These are phyloP conservation scores for Mortierella claussenii DNA, from an alignment of 192 early-diverging fungal genomes.

Conservation along the genomic window DNA sequence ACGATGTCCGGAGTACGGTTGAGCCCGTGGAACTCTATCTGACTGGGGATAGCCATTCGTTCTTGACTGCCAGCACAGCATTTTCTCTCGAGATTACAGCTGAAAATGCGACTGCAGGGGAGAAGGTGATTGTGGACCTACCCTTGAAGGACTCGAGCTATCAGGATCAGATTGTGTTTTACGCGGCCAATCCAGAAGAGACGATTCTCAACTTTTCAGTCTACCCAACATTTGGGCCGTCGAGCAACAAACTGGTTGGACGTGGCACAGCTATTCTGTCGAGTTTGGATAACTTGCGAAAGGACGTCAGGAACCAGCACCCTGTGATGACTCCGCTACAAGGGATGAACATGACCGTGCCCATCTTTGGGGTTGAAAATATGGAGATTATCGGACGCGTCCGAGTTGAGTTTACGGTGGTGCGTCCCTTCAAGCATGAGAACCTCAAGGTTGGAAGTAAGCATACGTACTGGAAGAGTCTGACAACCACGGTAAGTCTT, in stretches of 20 bases:
- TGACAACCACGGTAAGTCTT: slow-evolving; percentile 64
- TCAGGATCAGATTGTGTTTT: slow-evolving; percentile 68
- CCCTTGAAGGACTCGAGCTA: slow-evolving; percentile 61
- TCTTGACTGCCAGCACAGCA: slow-evolving; percentile 39
- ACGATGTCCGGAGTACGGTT: slow-evolving; percentile 60
- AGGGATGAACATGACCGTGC: slow-evolving; percentile 67
- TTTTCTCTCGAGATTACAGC: slow-evolving; percentile 70
- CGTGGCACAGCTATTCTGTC: slow-evolving; percentile 67
- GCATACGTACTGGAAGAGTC: slow-evolving; percentile 68
- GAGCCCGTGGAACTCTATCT: slow-evolving; percentile 60
- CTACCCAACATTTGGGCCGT: slow-evolving; percentile 63
- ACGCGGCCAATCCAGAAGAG: slow-evolving; percentile 57
- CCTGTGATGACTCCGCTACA: slow-evolving; percentile 52
- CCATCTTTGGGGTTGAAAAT: slow-evolving; percentile 59
- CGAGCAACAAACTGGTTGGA: slow-evolving; percentile 59
- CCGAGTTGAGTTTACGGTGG: slow-evolving; percentile 68
- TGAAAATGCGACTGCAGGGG: slow-evolving; percentile 65
- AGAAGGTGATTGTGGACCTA: slow-evolving; percentile 65
- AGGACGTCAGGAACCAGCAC: slow-evolving; percentile 59
- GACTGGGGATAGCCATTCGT: slow-evolving; percentile 25
- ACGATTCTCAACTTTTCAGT: slow-evolving; percentile 68
- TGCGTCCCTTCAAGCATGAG: slow-evolving; percentile 70
- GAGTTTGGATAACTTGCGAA: slow-evolving; percentile 49
- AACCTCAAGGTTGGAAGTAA: slow-evolving; percentile 66
- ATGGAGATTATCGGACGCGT: slow-evolving; percentile 68